These are phyloP conservation scores for Bacidia rubella DNA, from an alignment of 495 filamentous ascomycete genomes.

Conservation along the genomic window DNA sequence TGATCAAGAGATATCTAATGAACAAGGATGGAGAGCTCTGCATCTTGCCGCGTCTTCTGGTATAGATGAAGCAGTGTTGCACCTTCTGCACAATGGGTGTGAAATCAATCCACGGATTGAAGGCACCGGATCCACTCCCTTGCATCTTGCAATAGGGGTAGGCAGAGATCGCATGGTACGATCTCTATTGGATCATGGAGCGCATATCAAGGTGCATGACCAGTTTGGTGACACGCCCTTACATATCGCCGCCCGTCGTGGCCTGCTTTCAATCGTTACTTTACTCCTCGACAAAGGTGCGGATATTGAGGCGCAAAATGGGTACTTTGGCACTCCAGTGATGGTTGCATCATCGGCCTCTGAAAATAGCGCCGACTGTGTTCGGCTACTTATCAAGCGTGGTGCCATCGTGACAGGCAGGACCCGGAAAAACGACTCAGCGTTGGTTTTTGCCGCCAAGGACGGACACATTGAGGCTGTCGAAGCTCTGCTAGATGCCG, in stretches of 20 bases:
- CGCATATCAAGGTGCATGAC: neutral
- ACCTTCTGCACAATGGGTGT: neutral
- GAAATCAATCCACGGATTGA: neutral
- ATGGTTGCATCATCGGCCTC: neutral
- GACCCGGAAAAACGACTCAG: neutral
- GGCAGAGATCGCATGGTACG: neutral
- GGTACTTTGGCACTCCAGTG: neutral
- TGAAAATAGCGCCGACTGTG: neutral
- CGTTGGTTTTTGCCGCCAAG: neutral
- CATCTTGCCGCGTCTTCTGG: neutral
- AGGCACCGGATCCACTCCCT: neutral
- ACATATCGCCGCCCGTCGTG: neutral
- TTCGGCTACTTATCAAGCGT: neutral
- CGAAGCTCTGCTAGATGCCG: neutral
- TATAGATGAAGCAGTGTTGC: neutral
- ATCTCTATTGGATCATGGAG: neutral
- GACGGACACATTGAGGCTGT: neutral
- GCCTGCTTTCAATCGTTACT: neutral
- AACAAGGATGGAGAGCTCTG: neutral
- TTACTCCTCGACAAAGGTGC: neutral
- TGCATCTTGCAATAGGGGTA: neutral
- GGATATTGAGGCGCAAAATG: neutral
- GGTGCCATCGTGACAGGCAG: neutral
- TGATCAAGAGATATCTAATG: neutral
- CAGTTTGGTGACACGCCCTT: neutral